Conservation (phyloP, 1,284 basidiomycete genomes). For the Sphagnurus paluster region DNA sequence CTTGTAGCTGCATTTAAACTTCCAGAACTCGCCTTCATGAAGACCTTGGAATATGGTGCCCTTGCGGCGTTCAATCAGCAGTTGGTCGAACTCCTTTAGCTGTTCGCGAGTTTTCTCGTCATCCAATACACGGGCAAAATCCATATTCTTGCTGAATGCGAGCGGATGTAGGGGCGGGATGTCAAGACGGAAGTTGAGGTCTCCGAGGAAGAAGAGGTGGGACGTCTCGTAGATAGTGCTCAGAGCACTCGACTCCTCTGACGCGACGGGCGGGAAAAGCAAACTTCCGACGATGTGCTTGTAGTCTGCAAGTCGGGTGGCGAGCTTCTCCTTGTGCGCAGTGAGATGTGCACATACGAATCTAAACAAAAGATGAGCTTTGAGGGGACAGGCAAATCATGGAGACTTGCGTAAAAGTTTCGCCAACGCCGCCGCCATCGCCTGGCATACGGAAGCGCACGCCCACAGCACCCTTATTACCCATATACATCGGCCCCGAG, state of each 20-base stretch:
- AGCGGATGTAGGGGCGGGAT: slow-evolving; percentile 53
- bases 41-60: slow-evolving; percentile 71
- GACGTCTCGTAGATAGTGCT: slow-evolving; percentile 80
- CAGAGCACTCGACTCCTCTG: slow-evolving; percentile 31
- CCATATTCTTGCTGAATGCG: slow-evolving; percentile 25
- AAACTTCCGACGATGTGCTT: slow-evolving; percentile 80
- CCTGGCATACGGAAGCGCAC: slow-evolving; percentile 75
- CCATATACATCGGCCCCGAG: slow-evolving; percentile 78
- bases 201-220: slow-evolving; percentile 85
- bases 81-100: slow-evolving; percentile 79
- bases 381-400: slow-evolving; percentile 4
- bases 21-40: slow-evolving; percentile 81
- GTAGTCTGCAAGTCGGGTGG: slow-evolving; percentile 79
- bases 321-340: slow-evolving; percentile 77
- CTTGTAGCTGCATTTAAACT: slow-evolving; percentile 90
- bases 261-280: slow-evolving; percentile 67
- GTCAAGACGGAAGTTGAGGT: slow-evolving; percentile 86
- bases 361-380: slow-evolving; percentile 41
- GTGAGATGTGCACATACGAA: slow-evolving; percentile 94
- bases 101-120: slow-evolving; percentile 58
- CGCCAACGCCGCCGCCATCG: slow-evolving; percentile 57
- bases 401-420: slow-evolving; percentile 77
- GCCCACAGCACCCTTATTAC: slow-evolving; percentile 95
- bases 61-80: slow-evolving; percentile 62
- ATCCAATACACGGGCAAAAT: slow-evolving; percentile 43